These are phyloP conservation scores for Colletotrichum lentis DNA, from an alignment of 2,329 filamentous ascomycete species.

Conservation along the genomic window DNA sequence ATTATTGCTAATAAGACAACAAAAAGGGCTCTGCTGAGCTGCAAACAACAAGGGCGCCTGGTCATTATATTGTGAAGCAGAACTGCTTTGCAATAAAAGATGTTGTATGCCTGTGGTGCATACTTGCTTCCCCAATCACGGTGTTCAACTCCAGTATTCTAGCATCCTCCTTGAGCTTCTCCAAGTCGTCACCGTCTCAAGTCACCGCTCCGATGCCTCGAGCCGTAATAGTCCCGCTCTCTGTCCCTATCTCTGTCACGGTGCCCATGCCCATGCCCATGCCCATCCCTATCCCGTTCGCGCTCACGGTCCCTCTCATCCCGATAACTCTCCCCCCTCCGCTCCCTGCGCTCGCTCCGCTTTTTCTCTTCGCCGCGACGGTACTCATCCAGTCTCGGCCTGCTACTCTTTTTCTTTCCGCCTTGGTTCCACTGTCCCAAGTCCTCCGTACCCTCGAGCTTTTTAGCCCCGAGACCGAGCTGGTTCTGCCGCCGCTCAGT, in stretches of 20 bases:
- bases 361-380: conserved; percentile 47
- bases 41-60: too few species aligned
- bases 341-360: conserved; percentile 49
- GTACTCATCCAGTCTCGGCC: conserved; percentile 61
- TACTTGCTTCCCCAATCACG: neutral
- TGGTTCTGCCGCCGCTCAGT: conserved; percentile 79
- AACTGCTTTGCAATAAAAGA: neutral
- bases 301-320: conserved; percentile 54
- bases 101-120: neutral
- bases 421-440: conserved; percentile 83
- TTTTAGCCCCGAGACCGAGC: conserved; percentile 88
- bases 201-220: conserved; percentile 34
- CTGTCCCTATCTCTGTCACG: conserved; percentile 41
- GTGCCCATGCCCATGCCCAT: conserved; percentile 44
- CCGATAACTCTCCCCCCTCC: conserved; percentile 46
- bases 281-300: conserved; percentile 43
- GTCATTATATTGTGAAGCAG: too few species aligned
- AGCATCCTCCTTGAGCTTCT: neutral
- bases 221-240: conserved; percentile 27
- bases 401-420: conserved; percentile 55
- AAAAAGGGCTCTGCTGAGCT: too few species aligned
- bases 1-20: too few species aligned
- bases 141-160: neutral
- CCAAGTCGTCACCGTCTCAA: conserved; percentile 25
- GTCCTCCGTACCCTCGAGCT: conserved; percentile 75